Evolutionary conservation across 106 monocot species (phyloP), one percentile per base, ranked within the genome.

Genomic region (Cymbidium sinense): DNA sequence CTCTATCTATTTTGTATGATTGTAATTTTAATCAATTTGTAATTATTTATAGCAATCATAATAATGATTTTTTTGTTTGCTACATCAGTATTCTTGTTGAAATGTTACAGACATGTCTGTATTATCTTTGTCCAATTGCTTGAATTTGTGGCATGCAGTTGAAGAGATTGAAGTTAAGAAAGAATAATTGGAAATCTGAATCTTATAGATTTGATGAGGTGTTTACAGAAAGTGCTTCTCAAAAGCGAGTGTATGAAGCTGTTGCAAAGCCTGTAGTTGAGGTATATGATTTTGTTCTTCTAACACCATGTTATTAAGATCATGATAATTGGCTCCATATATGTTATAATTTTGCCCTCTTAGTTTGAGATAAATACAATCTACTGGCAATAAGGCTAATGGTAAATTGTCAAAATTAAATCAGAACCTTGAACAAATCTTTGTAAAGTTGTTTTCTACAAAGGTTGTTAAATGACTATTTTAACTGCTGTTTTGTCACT

Each of bases 201-300:
- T 84, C 81, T 58, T 94, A 88, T 72, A 90, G 50, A 82, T 94
- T 94, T 78, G 93, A 94, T 85, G 93, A 90, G 64, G 84, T 94
- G 73, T 84, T 94, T 65, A 81, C 83, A 17, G 93, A 91, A 77
- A 87, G 43, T 78, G 81, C 93, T 87, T 94, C 93, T 70, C 93
- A 94, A 82, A 90, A 69, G 76, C 88, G 91, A 82, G 88, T 94
- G 15, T 94, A 94, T 77, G 90, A 91, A 64, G 84, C 70, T 34
- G 93, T 91, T 77, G 93, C 88, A 65, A 91, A 89, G 37, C 93
- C 93, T 73, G 93, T 94, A 3, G 93, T 94, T 8, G 90, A 94
- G 91, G 93, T 87, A 85, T 85, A 69, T 74, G 43, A 41, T 44
- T 41, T 74, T 25, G 7, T 43, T 39, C 34, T 71, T 70, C 17